Evolutionary conservation across 192 early-diverging fungal genomes (phyloP), one percentile per base, ranked within the genome.

Genomic region (Powellomyces hirtus): DNA sequence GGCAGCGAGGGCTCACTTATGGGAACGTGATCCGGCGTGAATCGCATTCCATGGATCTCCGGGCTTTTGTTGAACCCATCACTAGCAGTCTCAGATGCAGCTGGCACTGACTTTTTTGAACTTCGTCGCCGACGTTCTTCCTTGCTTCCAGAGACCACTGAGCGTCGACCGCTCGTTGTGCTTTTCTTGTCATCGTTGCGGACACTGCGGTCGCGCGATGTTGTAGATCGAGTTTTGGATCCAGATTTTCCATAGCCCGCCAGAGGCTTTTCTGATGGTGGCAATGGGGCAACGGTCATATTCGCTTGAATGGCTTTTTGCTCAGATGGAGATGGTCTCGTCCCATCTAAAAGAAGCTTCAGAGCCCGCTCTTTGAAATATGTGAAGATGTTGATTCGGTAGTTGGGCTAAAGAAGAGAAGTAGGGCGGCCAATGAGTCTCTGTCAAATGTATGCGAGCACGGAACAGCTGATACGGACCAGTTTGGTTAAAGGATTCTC

Each of bases 311-410:
- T 77, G 33, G 58, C 60, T 29, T 72, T 68, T 37, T 59, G 58
- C 68, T 81, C 79, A 18, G 67, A 33, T 37, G 57, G 2, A 18
- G 77, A 42, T 13, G 79, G 79, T 16, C 56, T 53, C 1, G 38
- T 36, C 4, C 71, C 74, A 44, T 81, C 79, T 10, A 81, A 42
- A n/a, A 65, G 58, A 14, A 81, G 67, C 0, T 31, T 37, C 8
- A 74, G 11, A 2, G 79, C 76, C 6, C 72, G 64, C 5, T 38
- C 30, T 62, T 77, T 75, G 59, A 81, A 81, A 46, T 81, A 81
- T 16, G 68, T 81, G 62, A 77, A 79, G 38, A 79, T 71, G 64
- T 81, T 81, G 16, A 66, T 57, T 1, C 79, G 57, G 61, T 74
- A 76, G 38, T 72, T 73, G 0, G 58, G 51, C 76, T 79, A 37